Conservation (phyloP, 2,329 filamentous ascomycete species). For the Acrodontium crateriforme region DNA sequence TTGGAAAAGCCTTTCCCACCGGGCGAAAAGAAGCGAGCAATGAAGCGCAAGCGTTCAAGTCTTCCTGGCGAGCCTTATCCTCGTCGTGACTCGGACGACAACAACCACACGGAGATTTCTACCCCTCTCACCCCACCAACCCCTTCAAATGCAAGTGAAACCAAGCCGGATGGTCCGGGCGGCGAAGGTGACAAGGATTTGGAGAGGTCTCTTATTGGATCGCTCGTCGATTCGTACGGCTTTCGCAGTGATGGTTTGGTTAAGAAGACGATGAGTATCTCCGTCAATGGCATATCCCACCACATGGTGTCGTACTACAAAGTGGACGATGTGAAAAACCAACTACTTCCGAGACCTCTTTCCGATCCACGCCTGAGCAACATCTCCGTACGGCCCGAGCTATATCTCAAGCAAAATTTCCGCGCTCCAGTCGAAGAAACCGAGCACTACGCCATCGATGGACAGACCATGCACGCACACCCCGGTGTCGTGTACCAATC, state of each 20-base stretch:
- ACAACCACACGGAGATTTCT: constrained; percentile 13
- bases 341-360: constrained; percentile 44
- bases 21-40: constrained; percentile 72
- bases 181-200: constrained; percentile 30
- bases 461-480: constrained; percentile 22
- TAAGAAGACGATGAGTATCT: constrained; percentile 86
- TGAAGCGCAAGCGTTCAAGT: constrained; percentile 49
- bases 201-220: constrained; percentile 58
- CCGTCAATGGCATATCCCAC: constrained; percentile 59
- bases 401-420: constrained; percentile 27
- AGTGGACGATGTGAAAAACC: constrained; percentile 58
- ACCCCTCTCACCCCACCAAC: constrained; percentile 22
- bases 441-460: constrained; percentile 23
- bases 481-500: constrained; percentile 20
- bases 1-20: constrained; percentile 64
- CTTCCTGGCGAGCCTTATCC: constrained; percentile 42
- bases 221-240: constrained; percentile 75
- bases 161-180: constrained; percentile 16
- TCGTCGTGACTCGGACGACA: constrained; percentile 21
- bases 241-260: constrained; percentile 74
- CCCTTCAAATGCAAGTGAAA: constrained; percentile 14
- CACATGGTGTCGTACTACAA: constrained; percentile 85
- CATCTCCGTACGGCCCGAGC: constrained; percentile 22
- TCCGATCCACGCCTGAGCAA: constrained; percentile 33
- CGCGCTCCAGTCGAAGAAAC: constrained; percentile 24